Conservation (phyloP, 2,329 filamentous ascomycete species). For the Clonostachys sp. region DNA sequence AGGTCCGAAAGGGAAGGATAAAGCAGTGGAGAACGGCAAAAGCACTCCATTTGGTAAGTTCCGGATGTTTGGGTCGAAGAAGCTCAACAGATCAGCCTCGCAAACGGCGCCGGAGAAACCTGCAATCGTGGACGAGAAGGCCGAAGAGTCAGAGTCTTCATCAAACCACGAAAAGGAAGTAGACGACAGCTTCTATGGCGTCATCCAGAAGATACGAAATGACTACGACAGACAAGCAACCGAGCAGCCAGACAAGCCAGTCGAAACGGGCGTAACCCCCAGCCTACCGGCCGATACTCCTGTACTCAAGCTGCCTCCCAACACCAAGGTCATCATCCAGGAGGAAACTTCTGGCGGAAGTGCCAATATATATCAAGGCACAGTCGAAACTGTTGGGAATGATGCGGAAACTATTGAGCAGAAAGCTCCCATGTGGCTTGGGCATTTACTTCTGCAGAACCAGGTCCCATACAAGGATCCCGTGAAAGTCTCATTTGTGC, state of each 20-base stretch:
- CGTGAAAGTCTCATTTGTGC: conserved; percentile 89
- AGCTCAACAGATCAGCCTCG: conserved; percentile 66
- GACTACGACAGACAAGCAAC: conserved; percentile 66
- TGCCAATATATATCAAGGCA: conserved; percentile 88
- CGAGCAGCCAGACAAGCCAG: conserved; percentile 44
- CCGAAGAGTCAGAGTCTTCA: conserved; percentile 56
- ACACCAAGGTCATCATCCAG: conserved; percentile 64
- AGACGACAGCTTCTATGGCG: conserved; percentile 70
- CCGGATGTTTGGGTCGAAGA: conserved; percentile 82
- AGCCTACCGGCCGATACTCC: conserved; percentile 71
- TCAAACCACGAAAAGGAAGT: conserved; percentile 67
- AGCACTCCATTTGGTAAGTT: conserved; percentile 76
- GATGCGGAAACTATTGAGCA: conserved; percentile 84
- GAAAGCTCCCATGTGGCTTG: conserved; percentile 85
- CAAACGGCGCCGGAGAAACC: conserved; percentile 62
- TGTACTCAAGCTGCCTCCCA: conserved; percentile 65
- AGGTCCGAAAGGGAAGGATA: conserved; percentile 35
- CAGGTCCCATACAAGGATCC: conserved; percentile 82
- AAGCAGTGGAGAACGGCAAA: conserved; percentile 48
- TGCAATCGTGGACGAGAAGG: conserved; percentile 70
- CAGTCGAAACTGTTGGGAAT: conserved; percentile 69
- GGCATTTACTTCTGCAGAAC: conserved; percentile 82
- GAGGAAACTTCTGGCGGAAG: conserved; percentile 64
- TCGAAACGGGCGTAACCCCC: conserved; percentile 64
- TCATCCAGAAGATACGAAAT: conserved; percentile 67